Evolutionary conservation across 2,329 filamentous ascomycete species (phyloP).

Genomic region (Corniculantispora saksenae): DNA sequence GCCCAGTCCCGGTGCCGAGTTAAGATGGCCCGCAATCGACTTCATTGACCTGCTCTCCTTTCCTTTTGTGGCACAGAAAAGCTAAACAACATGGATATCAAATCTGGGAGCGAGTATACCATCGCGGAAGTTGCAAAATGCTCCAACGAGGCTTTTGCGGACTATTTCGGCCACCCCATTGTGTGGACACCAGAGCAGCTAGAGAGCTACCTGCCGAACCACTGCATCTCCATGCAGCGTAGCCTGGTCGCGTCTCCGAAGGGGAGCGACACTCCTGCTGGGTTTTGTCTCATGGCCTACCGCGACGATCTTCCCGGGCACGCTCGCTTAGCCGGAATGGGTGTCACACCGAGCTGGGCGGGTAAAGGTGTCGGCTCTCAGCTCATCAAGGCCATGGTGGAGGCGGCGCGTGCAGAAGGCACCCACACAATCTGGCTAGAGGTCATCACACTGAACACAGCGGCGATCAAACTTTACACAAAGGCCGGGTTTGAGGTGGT

Average conservation of each 20-base stretch:
- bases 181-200: constrained; percentile 18
- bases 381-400: constrained; percentile 20
- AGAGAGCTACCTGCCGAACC: not conserved
- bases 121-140: constrained; percentile 17
- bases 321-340: constrained; percentile 24
- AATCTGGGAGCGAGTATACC: constrained; percentile 7
- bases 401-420: constrained; percentile 20
- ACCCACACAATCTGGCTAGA: constrained; percentile 24
- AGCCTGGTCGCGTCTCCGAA: constrained; percentile 21
- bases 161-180: constrained; percentile 22
- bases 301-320: constrained; percentile 24
- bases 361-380: constrained; percentile 22
- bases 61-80: not conserved
- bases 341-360: constrained; percentile 22
- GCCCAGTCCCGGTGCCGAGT: not conserved
- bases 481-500: constrained; percentile 21
- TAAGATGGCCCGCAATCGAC: not conserved
- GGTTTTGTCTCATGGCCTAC: constrained; percentile 25
- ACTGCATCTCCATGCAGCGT: constrained; percentile 18
- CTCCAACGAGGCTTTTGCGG: constrained; percentile 23
- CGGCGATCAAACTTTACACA: constrained; percentile 24
- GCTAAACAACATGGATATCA: not conserved
- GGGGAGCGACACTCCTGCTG: constrained; percentile 19
- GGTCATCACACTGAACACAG: constrained; percentile 24
- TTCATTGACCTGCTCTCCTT: not conserved